Base-by-base conservation (phyloP, 2,329 filamentous ascomycete species). In the Ceratocystis cacaofunesta region DNA sequence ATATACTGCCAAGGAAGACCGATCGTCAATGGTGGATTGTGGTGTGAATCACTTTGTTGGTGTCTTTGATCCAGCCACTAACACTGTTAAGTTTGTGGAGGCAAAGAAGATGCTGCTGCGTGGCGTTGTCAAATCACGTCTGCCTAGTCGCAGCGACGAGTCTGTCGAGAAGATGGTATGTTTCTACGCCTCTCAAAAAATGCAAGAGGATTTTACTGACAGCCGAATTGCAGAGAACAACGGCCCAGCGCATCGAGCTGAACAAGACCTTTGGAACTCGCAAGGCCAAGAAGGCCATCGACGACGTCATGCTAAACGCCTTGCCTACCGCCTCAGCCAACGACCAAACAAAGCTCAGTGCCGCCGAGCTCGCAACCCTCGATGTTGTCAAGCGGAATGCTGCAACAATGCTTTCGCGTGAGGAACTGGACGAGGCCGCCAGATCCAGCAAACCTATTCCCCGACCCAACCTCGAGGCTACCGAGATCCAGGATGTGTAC, bases 221-320 rank as follows among this genome's bases (percentile, higher is more conserved):
- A 69, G 73, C 72, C 48, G 25, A 10, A 41, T 12, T 46, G 67
- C 70, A 86, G 83, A 81, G 77, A 57, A 81, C 81, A 71, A 76
- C 81, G 70, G 82, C 86, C 32, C 82, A 82, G 72, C 83, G 83
- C 70, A 86, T 85, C 70, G 83, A 86, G 1, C 83, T 95, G 12
- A 88, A 88, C 50, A 81, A 88, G 70, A 85, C 87, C 41, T 95
- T 95, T 71, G 90, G 90, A 73, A 92, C 89, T 30, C 91, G 89
- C 78, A 92, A 92, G 76, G 87, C 89, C 25, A 88, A 86, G 79
- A 92, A 92, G 76, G 87, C 84, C 0, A 84, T 94, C 70, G 79
- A 81, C 32, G 82, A 85, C 65, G 79, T 82, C 69, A 84, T 85
- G 1, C 80, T 88, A 70, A 91, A 92, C 71, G 87, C 87, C 19